Conservation (phyloP, 2,329 filamentous ascomycete genomes). For the Aspergillus tubingensis region DNA sequence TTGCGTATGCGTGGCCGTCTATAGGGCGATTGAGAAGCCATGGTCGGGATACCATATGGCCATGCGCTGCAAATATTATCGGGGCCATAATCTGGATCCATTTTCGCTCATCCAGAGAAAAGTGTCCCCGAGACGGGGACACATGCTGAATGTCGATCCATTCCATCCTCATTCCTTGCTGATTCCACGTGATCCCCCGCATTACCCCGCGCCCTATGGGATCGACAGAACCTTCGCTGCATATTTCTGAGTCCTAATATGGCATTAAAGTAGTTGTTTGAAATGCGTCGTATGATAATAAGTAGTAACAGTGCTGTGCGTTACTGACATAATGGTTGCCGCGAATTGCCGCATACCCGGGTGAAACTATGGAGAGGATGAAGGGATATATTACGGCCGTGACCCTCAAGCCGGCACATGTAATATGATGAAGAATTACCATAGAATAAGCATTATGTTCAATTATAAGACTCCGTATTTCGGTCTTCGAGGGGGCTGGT, state of each 20-base stretch:
- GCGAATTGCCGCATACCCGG: too few relatives aligned
- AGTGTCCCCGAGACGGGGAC: neutral
- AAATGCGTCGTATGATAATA: too few relatives aligned
- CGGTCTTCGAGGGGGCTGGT: constrained; percentile 19
- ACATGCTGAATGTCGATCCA: neutral
- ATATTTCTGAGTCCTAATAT: too few relatives aligned
- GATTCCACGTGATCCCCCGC: neutral
- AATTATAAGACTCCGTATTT: neutral
- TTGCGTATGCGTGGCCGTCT: constrained; percentile 17
- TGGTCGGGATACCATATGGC: neutral
- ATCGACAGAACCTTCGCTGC: too few relatives aligned
- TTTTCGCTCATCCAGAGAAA: neutral
- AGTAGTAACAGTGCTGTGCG: too few relatives aligned
- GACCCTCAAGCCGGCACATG: too few relatives aligned
- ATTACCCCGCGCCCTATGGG: neutral
- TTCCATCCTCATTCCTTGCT: neutral
- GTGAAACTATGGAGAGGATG: too few relatives aligned
- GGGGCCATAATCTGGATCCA: neutral
- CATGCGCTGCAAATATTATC: neutral
- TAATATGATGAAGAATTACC: neutral
- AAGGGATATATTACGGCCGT: too few relatives aligned
- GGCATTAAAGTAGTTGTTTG: rapidly evolving
- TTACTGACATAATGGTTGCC: too few relatives aligned
- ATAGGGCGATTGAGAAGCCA: neutral
- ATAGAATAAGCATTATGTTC: neutral